phyloP scores from a whole-genome alignment of 768 basidiomycete genomes.

The Xanthoconium stramineum region DNA sequence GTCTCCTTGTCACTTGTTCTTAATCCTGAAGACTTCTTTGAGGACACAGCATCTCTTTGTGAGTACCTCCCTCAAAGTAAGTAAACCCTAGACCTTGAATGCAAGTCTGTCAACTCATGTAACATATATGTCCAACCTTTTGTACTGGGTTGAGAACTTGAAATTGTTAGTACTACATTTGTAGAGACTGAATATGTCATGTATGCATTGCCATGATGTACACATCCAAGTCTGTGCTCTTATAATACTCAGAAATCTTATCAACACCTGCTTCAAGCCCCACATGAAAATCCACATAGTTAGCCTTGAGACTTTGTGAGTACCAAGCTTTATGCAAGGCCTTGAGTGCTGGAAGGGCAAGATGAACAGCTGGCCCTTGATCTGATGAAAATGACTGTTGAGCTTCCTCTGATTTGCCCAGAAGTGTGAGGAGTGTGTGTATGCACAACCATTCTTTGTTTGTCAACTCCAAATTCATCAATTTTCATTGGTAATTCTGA shows the following conservation, averaged over 20 bases:
- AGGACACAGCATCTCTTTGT: too few relatives aligned
- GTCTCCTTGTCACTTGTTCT: too few relatives aligned
- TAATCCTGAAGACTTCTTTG: too few relatives aligned
- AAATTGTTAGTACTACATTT: not conserved
- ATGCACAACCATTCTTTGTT: not conserved
- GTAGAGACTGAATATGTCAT: too few relatives aligned
- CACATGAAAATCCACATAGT: not conserved
- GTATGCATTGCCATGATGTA: not conserved
- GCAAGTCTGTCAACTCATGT: too few relatives aligned
- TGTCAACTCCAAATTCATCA: not conserved
- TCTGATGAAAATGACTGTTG: not conserved
- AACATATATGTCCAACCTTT: not conserved
- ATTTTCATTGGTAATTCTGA: not conserved
- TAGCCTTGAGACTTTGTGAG: not conserved
- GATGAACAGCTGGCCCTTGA: not conserved
- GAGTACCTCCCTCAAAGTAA: too few relatives aligned
- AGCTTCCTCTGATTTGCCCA: not conserved
- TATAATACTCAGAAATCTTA: not conserved
- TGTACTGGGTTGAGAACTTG: not conserved
- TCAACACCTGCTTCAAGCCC: not conserved
- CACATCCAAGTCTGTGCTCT: not conserved
- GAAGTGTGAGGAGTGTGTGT: not conserved
- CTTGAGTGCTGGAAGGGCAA: not conserved
- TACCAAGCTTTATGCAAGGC: not conserved
- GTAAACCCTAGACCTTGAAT: too few relatives aligned